A percentile compares a stretch with the other conserved stretches of the same genome.
Conservation (phyloP, 805 yeast genomes). For the Myxozyma geophila region DNA sequence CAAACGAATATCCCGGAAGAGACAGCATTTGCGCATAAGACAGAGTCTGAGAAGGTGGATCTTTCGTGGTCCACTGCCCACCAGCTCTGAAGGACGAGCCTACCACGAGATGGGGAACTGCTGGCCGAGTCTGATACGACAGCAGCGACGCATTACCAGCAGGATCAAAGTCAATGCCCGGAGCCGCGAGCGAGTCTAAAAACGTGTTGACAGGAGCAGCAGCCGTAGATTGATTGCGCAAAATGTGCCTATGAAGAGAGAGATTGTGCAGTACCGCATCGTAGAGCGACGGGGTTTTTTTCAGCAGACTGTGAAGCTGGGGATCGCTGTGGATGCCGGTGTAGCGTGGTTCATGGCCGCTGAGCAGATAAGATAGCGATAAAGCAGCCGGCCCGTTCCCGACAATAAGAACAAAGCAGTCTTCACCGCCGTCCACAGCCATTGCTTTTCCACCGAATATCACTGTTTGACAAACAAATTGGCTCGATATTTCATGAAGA, state of each 20-base stretch:
- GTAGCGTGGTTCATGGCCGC: slow-evolving; percentile 44
- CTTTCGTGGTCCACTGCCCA: slow-evolving; percentile 44
- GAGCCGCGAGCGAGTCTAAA: slow-evolving; percentile 40
- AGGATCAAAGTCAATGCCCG: slow-evolving; percentile 42
- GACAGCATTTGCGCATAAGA: slow-evolving; percentile 46
- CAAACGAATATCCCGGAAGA: slow-evolving; percentile 43
- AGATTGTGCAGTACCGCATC: slow-evolving; percentile 30
- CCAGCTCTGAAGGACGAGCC: slow-evolving; percentile 41
- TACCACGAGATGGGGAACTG: slow-evolving; percentile 38
- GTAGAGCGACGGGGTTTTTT: slow-evolving; percentile 4
- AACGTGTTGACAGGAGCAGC: slow-evolving; percentile 40
- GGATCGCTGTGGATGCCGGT: slow-evolving; percentile 42
- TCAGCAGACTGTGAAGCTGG: not conserved
- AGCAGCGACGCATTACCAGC: slow-evolving; percentile 13
- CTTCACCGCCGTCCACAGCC: slow-evolving; percentile 10
- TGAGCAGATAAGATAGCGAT: slow-evolving; percentile 42
- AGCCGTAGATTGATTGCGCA: slow-evolving; percentile 33
- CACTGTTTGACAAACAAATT: too few relatives aligned
- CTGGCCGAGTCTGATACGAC: not conserved
- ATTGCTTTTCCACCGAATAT: not conserved
- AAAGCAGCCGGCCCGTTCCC: slow-evolving; percentile 46
- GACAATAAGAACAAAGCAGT: slow-evolving; percentile 20
- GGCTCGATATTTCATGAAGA: too few relatives aligned
- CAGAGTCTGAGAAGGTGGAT: slow-evolving; percentile 33
- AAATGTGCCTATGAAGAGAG: slow-evolving; percentile 37